Evolutionary conservation across 306 rosid genomes (phyloP).

Genomic region (Lagenaria siceraria): DNA sequence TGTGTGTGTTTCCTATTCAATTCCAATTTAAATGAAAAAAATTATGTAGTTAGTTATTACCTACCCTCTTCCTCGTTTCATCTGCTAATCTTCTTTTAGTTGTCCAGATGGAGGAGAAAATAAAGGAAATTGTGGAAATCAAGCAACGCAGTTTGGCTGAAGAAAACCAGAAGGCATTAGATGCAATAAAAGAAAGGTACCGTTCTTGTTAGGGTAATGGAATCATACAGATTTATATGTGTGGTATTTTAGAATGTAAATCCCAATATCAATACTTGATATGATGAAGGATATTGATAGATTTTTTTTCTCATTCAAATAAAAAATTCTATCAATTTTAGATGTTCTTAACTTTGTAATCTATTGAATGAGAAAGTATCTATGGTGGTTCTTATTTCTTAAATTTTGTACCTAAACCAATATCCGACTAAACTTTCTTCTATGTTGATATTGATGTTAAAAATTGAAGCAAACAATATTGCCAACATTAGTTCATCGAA

Average conservation of each 20-base stretch:
- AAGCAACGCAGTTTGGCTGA: conserved; percentile 96
- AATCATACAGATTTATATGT: background rate
- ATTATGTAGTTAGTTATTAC: background rate
- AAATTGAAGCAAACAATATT: background rate
- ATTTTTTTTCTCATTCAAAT: background rate
- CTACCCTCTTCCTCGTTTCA: conserved; percentile 10
- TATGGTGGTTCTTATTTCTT: background rate
- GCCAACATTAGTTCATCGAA: background rate
- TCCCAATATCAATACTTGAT: background rate
- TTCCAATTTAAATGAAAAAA: background rate
- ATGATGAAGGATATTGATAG: background rate
- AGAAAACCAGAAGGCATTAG: conserved; percentile 89
- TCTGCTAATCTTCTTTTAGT: conserved; percentile 11
- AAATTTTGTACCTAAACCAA: background rate
- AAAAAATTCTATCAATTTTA: background rate
- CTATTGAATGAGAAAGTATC: background rate
- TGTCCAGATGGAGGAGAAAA: conserved; percentile 88
- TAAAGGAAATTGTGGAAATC: conserved; percentile 92
- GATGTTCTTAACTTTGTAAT: background rate
- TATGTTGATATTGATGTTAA: background rate
- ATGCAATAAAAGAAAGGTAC: conserved; percentile 85
- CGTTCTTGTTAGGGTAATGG: conserved; percentile 6
- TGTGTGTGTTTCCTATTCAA: background rate
- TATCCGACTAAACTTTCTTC: background rate
- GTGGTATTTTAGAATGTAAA: background rate